These are phyloP conservation scores for Aspergillus quadrilineatus DNA, from an alignment of 2,329 filamentous ascomycete genomes.

Conservation along the genomic window DNA sequence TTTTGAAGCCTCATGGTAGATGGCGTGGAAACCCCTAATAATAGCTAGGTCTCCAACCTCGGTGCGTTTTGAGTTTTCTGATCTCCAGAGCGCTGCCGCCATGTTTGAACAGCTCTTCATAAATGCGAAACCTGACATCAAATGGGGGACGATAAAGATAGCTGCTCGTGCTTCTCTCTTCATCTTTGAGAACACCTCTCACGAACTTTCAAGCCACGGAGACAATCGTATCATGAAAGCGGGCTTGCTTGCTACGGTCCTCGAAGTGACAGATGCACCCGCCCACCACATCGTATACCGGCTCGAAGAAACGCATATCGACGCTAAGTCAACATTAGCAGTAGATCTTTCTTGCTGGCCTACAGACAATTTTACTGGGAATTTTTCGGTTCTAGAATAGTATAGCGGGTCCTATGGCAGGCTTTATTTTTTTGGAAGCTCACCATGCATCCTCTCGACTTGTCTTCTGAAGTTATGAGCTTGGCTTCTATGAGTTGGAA, in stretches of 20 bases:
- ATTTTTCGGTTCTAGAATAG: constrained; percentile 13
- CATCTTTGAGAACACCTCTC: constrained; percentile 1
- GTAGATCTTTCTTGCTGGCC: not conserved
- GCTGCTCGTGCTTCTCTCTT: constrained; percentile 12
- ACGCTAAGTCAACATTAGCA: constrained; percentile 1
- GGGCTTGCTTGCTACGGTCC: constrained; percentile 6
- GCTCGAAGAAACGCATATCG: constrained; percentile 14
- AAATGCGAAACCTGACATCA: constrained; percentile 16
- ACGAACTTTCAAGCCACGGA: constrained; percentile 12
- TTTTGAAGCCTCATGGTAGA: constrained; percentile 22
- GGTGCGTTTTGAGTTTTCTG: constrained; percentile 8
- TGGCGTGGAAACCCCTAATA: constrained; percentile 18
- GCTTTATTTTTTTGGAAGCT: not conserved
- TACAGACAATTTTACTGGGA: constrained; percentile 5
- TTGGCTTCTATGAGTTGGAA: not conserved
- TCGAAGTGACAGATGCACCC: not conserved
- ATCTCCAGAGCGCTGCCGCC: constrained; percentile 15
- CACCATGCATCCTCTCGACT: not conserved
- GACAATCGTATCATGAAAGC: constrained; percentile 8
- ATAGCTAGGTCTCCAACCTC: constrained; percentile 13
- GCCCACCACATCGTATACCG: constrained; percentile 2
- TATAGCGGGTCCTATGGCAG: not conserved
- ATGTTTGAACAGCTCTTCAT: constrained; percentile 14
- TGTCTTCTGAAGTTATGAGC: not conserved
- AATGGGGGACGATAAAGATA: constrained; percentile 18